Evolutionary conservation across 306 rosid genomes (phyloP).

Genomic region (Prunus dulcis): DNA sequence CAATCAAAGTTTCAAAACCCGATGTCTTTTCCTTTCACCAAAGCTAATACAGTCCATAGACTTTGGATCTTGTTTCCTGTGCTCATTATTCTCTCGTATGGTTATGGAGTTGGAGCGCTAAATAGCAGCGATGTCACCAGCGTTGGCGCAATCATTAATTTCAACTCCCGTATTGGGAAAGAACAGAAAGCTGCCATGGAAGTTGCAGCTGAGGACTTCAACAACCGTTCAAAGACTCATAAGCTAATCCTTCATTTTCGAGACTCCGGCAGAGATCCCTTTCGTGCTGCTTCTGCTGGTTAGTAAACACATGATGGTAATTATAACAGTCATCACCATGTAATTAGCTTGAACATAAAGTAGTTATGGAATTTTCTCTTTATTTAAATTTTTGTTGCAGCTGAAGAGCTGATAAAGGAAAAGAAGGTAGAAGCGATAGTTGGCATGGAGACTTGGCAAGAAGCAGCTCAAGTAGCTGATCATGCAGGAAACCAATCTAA

Average conservation of each 20-base stretch:
- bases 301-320: neutral
- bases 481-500: constrained; percentile 8
- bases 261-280: constrained; percentile 9
- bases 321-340: too few species aligned
- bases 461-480: constrained; percentile 22
- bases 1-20: neutral
- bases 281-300: constrained; percentile 29
- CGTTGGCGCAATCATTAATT: constrained; percentile 44
- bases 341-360: too few species aligned
- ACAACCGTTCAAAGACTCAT: constrained; percentile 7
- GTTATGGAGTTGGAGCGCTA: constrained; percentile 21
- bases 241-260: constrained; percentile 19
- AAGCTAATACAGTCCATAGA: neutral
- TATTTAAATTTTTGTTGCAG: neutral
- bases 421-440: constrained; percentile 23
- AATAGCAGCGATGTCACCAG: constrained; percentile 8
- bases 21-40: constrained; percentile 18
- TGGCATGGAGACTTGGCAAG: constrained; percentile 38
- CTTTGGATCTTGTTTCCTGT: constrained; percentile 5
- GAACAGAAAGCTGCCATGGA: constrained; percentile 49
- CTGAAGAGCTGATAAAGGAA: constrained; percentile 27
- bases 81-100: neutral
- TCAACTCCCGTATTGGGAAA: constrained; percentile 34
- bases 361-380: neutral
- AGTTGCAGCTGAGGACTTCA: constrained; percentile 41